A percentile compares a stretch with the other conserved stretches of the same genome.
These are phyloP conservation scores for Spergularia azorica DNA, from an alignment of 179 eudicot genomes.

Conservation along the genomic window DNA sequence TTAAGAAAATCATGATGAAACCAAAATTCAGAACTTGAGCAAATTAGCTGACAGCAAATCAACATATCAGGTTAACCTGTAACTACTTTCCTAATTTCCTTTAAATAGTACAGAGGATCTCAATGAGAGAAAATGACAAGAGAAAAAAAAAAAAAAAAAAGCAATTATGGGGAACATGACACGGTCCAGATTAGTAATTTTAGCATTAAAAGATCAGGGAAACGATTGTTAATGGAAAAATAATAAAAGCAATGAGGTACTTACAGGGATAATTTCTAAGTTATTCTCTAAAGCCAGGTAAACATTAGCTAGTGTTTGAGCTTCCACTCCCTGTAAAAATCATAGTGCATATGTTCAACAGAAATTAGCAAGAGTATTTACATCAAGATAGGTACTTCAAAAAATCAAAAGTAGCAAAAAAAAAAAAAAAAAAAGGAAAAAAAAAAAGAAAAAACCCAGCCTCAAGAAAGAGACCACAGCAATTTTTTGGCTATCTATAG, in stretches of 20 bases:
- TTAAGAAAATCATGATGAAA: neutral
- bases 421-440: too few relatives aligned
- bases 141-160: neutral
- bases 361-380: neutral
- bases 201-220: neutral
- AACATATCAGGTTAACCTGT: too few relatives aligned
- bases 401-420: neutral
- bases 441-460: neutral
- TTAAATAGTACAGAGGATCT: too few relatives aligned
- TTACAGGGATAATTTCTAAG: constrained; percentile 91
- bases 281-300: constrained; percentile 95
- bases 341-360: neutral
- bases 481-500: neutral
- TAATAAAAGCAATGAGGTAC: constrained; percentile 28
- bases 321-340: constrained; percentile 90
- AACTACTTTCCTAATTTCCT: too few relatives aligned
- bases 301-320: constrained; percentile 95
- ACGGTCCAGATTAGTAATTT: neutral
- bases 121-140: neutral
- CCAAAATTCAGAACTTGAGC: neutral
- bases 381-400: neutral
- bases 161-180: neutral
- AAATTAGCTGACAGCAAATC: neutral
- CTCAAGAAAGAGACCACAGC: neutral
- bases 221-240: neutral